Percentiles rank a stretch among this genome's conserved stretches.
Conservation (phyloP, 768 basidiomycete genomes). For the Rhodotorula sphaerocarpa region DNA sequence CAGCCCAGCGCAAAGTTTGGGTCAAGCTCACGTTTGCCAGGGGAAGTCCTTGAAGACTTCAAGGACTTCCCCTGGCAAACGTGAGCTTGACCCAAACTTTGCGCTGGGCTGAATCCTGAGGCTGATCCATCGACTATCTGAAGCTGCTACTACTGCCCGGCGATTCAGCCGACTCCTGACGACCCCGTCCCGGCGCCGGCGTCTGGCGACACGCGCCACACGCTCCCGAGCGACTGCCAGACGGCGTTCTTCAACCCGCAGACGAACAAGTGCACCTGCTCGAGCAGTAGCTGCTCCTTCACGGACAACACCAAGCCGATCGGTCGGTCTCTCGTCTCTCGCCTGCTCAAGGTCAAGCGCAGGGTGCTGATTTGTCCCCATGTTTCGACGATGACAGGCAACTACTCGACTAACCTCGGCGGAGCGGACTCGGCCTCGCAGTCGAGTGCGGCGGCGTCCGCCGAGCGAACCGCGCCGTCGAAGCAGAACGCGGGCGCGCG, state of each 20-base stretch:
- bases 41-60: constrained; percentile 68
- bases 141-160: constrained; percentile 65
- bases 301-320: constrained; percentile 47
- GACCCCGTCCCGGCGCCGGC: constrained; percentile 60
- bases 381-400: neutral
- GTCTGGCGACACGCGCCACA: constrained; percentile 44
- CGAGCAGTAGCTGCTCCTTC: constrained; percentile 54
- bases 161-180: constrained; percentile 49
- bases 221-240: constrained; percentile 55
- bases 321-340: neutral
- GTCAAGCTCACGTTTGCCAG: constrained; percentile 58
- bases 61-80: constrained; percentile 69
- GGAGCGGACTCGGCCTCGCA: neutral
- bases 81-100: constrained; percentile 47
- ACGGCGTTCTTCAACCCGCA: constrained; percentile 66
- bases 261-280: constrained; percentile 58
- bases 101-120: neutral
- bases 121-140: neutral
- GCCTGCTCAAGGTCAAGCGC: neutral
- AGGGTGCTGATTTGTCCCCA: neutral
- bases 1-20: neutral
- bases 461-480: neutral
- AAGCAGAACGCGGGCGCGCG: constrained; percentile 12
- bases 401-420: constrained; percentile 27
- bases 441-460: neutral